These are phyloP conservation scores for Hypoxylon rubiginosum DNA, from an alignment of 2,329 filamentous ascomycete genomes.

Conservation along the genomic window DNA sequence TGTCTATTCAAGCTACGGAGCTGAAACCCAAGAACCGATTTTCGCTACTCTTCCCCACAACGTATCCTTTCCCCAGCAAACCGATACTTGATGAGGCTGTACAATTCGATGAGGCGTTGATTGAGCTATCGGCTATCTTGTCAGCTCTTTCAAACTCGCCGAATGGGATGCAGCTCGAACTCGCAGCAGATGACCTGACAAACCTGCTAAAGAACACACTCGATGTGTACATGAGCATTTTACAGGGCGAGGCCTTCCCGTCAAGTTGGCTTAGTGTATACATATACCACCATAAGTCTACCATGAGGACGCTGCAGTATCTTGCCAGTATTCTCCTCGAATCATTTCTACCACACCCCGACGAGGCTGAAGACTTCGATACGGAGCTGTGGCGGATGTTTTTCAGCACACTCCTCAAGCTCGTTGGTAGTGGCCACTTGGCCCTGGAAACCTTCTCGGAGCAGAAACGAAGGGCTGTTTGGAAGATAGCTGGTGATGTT, in stretches of 20 bases:
- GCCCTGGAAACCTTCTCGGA: constrained; percentile 97
- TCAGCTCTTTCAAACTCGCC: constrained; percentile 83
- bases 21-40: constrained; percentile 73
- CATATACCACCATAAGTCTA: constrained; percentile 92
- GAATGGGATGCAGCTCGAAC: constrained; percentile 80
- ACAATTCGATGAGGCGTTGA: constrained; percentile 84
- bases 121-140: constrained; percentile 90
- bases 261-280: constrained; percentile 91
- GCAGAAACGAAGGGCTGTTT: constrained; percentile 94
- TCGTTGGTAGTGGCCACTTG: constrained; percentile 89
- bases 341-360: constrained; percentile 86
- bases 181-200: constrained; percentile 80
- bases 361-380: constrained; percentile 92
- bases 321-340: constrained; percentile 84
- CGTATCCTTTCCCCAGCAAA: constrained; percentile 89
- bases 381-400: constrained; percentile 95
- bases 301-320: constrained; percentile 87
- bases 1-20: constrained; percentile 74
- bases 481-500: constrained; percentile 99
- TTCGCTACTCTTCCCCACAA: constrained; percentile 89
- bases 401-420: constrained; percentile 88
- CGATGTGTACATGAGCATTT: constrained; percentile 87
- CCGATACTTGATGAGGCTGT: constrained; percentile 68
- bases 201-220: constrained; percentile 83
- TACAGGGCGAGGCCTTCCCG: constrained; percentile 91